Percentiles rank a stretch among this genome's conserved stretches.
Conservation (phyloP, 1,284 basidiomycete genomes). For the Ganoderma lucidum region DNA sequence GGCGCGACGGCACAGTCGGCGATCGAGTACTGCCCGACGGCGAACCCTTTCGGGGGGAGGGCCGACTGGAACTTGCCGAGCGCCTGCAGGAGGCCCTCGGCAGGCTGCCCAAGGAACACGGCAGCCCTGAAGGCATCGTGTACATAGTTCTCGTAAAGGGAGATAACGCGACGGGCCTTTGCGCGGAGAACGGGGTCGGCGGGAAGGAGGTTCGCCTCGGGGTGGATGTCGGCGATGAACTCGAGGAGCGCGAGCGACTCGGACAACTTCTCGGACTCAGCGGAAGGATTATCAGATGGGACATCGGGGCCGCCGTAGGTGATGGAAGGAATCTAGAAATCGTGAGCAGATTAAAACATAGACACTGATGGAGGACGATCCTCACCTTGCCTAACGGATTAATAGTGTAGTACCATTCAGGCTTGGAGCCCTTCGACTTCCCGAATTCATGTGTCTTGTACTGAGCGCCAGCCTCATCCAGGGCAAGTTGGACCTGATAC, state of each 20-base stretch:
- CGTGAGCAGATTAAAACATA: neutral
- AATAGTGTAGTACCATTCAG: slow-evolving; percentile 45
- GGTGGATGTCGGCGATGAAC: slow-evolving; percentile 47
- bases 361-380: neutral
- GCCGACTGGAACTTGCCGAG: slow-evolving; percentile 43
- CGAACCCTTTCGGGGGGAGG: slow-evolving; percentile 42
- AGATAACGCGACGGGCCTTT: slow-evolving; percentile 33
- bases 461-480: slow-evolving; percentile 32
- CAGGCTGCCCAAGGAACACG: slow-evolving; percentile 48
- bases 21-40: slow-evolving; percentile 51
- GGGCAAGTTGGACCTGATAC: slow-evolving; percentile 17
- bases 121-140: slow-evolving; percentile 39
- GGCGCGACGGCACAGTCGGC: slow-evolving; percentile 61
- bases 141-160: slow-evolving; percentile 55
- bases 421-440: slow-evolving; percentile 45
- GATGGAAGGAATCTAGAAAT: slow-evolving; percentile 52
- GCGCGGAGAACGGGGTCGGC: slow-evolving; percentile 20
- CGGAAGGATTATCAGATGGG: slow-evolving; percentile 49
- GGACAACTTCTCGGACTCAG: slow-evolving; percentile 51
- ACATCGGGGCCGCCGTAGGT: slow-evolving; percentile 62
- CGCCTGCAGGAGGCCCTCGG: slow-evolving; percentile 47
- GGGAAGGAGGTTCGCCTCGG: slow-evolving; percentile 26
- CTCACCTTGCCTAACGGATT: slow-evolving; percentile 47
- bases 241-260: slow-evolving; percentile 67
- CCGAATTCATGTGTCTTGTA: slow-evolving; percentile 33